A percentile compares a stretch with the other conserved stretches of the same genome.
phyloP scores from a whole-genome alignment of 495 filamentous ascomycete genomes.

The Amphirosellinia nigrospora region DNA sequence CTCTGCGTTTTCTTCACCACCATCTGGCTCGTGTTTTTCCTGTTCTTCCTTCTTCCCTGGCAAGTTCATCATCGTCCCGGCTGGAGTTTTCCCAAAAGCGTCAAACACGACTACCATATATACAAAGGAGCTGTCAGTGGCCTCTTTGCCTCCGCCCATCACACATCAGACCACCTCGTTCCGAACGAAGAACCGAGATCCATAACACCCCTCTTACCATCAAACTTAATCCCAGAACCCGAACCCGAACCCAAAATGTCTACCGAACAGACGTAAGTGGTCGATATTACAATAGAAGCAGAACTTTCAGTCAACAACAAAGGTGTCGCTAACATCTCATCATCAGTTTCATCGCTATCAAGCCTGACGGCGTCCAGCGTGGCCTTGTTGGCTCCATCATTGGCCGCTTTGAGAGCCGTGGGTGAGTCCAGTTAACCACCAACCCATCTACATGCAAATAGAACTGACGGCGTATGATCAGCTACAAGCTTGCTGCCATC shows the following conservation, averaged over 20 bases:
- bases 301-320: slow-evolving; percentile 7
- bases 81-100: slow-evolving; percentile 36
- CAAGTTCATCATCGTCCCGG: slow-evolving; percentile 34
- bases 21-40: slow-evolving; percentile 37
- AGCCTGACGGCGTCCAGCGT: slow-evolving; percentile 97
- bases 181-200: slow-evolving; percentile 43
- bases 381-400: slow-evolving; percentile 8
- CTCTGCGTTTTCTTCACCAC: slow-evolving; percentile 41
- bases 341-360: slow-evolving; percentile 95
- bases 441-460: background rate
- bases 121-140: slow-evolving; percentile 37
- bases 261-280: slow-evolving; percentile 88
- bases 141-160: slow-evolving; percentile 35
- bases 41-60: slow-evolving; percentile 41
- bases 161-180: slow-evolving; percentile 17
- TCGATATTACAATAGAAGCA: background rate
- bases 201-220: slow-evolving; percentile 48
- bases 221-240: slow-evolving; percentile 40
- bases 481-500: slow-evolving; percentile 97
- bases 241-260: slow-evolving; percentile 71
- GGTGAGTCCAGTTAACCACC: slow-evolving; percentile 56
- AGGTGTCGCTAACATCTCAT: slow-evolving; percentile 54
- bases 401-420: slow-evolving; percentile 88
- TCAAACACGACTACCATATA: slow-evolving; percentile 36
- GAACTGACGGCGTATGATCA: slow-evolving; percentile 41